These are phyloP conservation scores for Eucalyptus erythrocorys DNA, from an alignment of 345 rosid genomes.

Conservation along the genomic window DNA sequence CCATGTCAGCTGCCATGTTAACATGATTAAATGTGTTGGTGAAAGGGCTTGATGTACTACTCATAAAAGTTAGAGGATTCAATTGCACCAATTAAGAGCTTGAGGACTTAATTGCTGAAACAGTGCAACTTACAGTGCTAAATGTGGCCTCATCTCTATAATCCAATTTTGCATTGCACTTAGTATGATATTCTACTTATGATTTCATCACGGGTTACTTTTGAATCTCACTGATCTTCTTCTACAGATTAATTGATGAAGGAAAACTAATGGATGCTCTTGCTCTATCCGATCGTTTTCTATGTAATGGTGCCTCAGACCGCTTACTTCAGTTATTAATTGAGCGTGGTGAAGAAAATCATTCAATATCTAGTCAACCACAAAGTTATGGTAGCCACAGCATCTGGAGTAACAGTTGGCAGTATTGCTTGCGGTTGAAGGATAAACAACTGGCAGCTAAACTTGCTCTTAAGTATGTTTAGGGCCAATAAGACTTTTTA, in stretches of 20 bases:
- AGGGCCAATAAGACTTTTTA: background rate
- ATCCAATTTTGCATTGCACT: background rate
- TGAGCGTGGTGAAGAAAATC: conserved; percentile 59
- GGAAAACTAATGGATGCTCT: conserved; percentile 93
- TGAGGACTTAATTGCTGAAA: background rate
- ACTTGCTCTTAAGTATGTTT: conserved; percentile 79
- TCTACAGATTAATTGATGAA: conserved; percentile 65
- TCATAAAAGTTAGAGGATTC: background rate
- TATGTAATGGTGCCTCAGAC: conserved; percentile 88
- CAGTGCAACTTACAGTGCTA: background rate
- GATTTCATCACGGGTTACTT: background rate
- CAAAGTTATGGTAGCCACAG: conserved; percentile 49
- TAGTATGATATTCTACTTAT: background rate
- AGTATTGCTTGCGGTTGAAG: conserved; percentile 93
- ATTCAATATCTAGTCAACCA: conserved; percentile 29
- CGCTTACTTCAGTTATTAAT: conserved; percentile 75
- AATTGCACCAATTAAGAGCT: background rate
- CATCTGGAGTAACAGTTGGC: conserved; percentile 84
- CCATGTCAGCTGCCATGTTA: background rate
- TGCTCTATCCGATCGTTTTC: conserved; percentile 94
- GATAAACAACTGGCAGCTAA: conserved; percentile 82
- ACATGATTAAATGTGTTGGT: background rate
- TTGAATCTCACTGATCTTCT: background rate
- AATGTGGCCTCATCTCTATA: background rate
- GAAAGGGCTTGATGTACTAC: background rate